These are phyloP conservation scores for Yamadazyma phyllophila DNA, from an alignment of 805 yeast species.

Conservation along the genomic window DNA sequence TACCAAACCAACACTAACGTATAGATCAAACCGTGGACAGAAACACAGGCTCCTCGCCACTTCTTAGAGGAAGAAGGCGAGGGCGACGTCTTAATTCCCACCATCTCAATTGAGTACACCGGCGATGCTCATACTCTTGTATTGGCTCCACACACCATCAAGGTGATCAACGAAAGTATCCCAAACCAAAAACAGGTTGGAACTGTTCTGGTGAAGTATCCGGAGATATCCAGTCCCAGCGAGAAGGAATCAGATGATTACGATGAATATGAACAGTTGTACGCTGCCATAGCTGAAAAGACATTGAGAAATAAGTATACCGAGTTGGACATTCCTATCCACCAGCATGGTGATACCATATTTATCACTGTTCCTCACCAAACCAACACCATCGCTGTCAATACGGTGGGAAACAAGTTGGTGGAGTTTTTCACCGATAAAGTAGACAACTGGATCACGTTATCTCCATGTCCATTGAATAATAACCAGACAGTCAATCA, in stretches of 20 bases:
- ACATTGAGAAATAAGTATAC: constrained; percentile 22
- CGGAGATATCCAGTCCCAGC: background rate
- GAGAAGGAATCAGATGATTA: constrained; percentile 27
- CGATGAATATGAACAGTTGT: constrained; percentile 52
- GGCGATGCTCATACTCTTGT: constrained; percentile 21
- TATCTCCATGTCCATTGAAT: constrained; percentile 38
- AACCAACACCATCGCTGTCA: constrained; percentile 34
- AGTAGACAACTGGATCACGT: constrained; percentile 23
- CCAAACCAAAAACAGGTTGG: constrained; percentile 8
- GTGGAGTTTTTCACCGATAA: constrained; percentile 13
- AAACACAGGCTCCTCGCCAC: constrained; percentile 51
- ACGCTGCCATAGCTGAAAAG: constrained; percentile 29
- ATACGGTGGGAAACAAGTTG: constrained; percentile 25
- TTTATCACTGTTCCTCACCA: constrained; percentile 33
- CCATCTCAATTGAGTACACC: constrained; percentile 19
- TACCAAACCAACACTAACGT: constrained; percentile 4
- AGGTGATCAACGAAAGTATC: constrained; percentile 19
- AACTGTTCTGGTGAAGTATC: background rate
- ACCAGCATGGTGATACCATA: constrained; percentile 10
- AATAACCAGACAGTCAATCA: constrained; percentile 27
- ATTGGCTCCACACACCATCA: constrained; percentile 28
- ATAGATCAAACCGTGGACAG: constrained; percentile 48
- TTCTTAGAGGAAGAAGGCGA: constrained; percentile 42
- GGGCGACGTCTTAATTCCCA: constrained; percentile 26
- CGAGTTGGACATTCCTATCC: constrained; percentile 22